Evolutionary conservation across 2,329 filamentous ascomycete genomes (phyloP), one percentile per base, ranked within the genome.

Genomic region (Alternaria gaisen): DNA sequence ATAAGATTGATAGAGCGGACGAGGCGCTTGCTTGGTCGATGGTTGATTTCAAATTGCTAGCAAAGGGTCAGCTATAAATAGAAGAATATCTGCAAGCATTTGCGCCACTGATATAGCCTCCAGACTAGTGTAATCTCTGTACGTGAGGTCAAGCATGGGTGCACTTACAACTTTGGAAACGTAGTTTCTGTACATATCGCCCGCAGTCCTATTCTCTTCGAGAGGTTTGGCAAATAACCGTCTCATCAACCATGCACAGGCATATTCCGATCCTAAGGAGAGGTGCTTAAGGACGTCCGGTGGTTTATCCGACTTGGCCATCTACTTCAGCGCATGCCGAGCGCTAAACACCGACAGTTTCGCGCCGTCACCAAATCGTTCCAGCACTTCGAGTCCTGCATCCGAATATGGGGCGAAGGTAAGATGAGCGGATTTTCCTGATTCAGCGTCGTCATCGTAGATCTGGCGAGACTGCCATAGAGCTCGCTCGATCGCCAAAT

Each of bases 11-110:
- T 72, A 9, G 69, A 67, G 30, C 74, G 75, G 2, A 77, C 62
- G 2, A 78, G 68, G 4, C 74, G 69, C 58, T 77, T 78, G 22
- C 70, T 64, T 5, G 74, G 73, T 9, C 70, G 68, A 42, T 75
- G 69, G 24, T 77, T 77, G 38, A 77, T 72, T 72, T 76, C 69
- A 41, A 77, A 77, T 74, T 75, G 73, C 73, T 76, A 26, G 3
- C 1, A 1, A 1, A 1, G 11, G n/a, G 52, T 73, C 26, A 73
- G 66, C 11, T 34, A 5, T 12, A 16, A 7, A 16, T 11, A 24
- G 11, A 2, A 11, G 12, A 11, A 8, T 11, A 9, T 48, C 18
- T 22, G 8, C 2, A 11, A 5, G 30, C 16, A 6, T 48, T 24
- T 6, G 14, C 30, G 28, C n/a, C 22, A 18, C 18, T 14, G 32